phyloP scores from a whole-genome alignment of 2,329 filamentous ascomycete species.

The Xylaria sp. region DNA sequence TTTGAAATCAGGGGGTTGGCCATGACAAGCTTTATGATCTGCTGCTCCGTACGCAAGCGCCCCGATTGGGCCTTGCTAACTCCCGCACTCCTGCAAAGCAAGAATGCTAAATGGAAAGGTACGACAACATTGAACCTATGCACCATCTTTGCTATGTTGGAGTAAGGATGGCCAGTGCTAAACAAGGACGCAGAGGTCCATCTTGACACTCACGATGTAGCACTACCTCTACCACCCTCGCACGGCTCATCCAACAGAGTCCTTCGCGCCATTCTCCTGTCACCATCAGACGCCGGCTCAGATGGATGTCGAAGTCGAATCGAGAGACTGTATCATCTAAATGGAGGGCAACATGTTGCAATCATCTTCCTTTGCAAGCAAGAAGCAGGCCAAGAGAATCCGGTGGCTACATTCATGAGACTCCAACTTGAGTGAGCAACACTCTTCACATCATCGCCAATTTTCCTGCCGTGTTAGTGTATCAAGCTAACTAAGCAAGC shows the following conservation, averaged over 20 bases:
- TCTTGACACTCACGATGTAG: slow-evolving; percentile 50
- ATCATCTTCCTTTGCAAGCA: slow-evolving; percentile 49
- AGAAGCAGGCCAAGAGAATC: slow-evolving; percentile 26
- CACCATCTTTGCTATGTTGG: neutral
- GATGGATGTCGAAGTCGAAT: slow-evolving; percentile 38
- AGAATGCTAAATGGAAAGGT: slow-evolving; percentile 35
- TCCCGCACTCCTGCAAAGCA: slow-evolving; percentile 28
- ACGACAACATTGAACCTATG: slow-evolving; percentile 2
- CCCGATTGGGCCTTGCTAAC: slow-evolving; percentile 33
- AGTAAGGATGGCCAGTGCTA: slow-evolving; percentile 7
- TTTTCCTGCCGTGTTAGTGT: neutral
- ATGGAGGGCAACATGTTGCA: slow-evolving; percentile 44
- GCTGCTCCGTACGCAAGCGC: slow-evolving; percentile 36
- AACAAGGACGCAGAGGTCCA: slow-evolving; percentile 43
- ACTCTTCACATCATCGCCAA: neutral
- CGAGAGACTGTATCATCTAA: slow-evolving; percentile 46
- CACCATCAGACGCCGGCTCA: slow-evolving; percentile 41
- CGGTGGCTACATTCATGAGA: slow-evolving; percentile 42
- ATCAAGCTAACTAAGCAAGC: slow-evolving; percentile 31
- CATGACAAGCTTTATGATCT: slow-evolving; percentile 34
- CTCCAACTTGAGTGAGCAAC: slow-evolving; percentile 49
- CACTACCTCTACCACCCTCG: slow-evolving; percentile 39
- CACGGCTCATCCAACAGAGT: slow-evolving; percentile 17
- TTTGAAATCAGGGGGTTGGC: neutral
- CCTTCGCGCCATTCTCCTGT: slow-evolving; percentile 47